Evolutionary conservation across 2,329 filamentous ascomycete genomes (phyloP).

Genomic region (Clarireedia paspali): DNA sequence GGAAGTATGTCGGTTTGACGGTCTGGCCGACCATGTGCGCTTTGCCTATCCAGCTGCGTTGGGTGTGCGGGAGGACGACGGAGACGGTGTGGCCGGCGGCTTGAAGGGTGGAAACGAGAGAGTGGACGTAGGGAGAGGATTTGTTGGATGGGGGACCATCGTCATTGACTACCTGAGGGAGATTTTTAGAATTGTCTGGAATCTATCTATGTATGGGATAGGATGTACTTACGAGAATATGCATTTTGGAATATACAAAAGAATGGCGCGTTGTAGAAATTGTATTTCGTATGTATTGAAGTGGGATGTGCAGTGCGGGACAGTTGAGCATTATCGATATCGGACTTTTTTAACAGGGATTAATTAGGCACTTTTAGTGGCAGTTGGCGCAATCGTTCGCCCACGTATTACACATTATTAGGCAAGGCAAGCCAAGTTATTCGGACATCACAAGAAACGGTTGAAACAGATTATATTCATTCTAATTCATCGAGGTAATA

Average conservation of each 20-base stretch:
- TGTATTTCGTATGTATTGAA: neutral
- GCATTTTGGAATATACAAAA: slow-evolving; percentile 31
- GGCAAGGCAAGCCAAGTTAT: no score
- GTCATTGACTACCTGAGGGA: slow-evolving; percentile 56
- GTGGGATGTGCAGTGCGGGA: slow-evolving; percentile 3
- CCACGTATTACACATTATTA: neutral
- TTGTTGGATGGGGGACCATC: slow-evolving; percentile 72
- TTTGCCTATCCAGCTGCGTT: slow-evolving; percentile 97
- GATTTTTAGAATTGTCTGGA: neutral
- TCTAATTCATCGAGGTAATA: slow-evolving; percentile 7
- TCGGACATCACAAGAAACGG: no score
- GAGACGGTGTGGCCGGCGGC: slow-evolving; percentile 77
- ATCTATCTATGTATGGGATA: neutral
- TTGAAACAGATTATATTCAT: neutral
- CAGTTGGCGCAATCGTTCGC: neutral
- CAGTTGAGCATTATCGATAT: slow-evolving; percentile 5
- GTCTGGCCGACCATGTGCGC: slow-evolving; percentile 91
- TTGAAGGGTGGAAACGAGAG: slow-evolving; percentile 63
- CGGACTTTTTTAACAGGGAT: slow-evolving; percentile 3
- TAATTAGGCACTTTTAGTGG: neutral
- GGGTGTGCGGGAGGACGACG: slow-evolving; percentile 82
- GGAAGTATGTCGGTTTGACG: slow-evolving; percentile 78
- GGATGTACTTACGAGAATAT: slow-evolving; percentile 39
- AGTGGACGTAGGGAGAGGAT: slow-evolving; percentile 75
- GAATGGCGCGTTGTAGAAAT: neutral